Evolutionary conservation across 495 filamentous ascomycete species (phyloP).

Genomic region (Lasiosphaeria ovina): DNA sequence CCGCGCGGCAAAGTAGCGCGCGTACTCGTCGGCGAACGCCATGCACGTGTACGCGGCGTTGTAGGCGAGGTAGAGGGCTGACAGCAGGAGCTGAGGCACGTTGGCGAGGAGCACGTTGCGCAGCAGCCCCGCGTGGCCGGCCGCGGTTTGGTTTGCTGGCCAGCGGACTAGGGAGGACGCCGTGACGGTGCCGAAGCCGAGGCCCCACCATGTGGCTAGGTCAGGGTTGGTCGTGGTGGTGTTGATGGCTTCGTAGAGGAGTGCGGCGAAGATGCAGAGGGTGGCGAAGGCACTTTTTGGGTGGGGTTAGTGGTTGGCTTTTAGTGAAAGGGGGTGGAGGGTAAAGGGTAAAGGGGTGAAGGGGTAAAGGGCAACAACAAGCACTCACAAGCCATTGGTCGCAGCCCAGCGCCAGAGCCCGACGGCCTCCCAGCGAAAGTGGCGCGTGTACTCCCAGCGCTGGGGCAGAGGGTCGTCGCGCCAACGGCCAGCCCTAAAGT

Average conservation of each 20-base stretch:
- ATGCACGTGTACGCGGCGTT: conserved; percentile 40
- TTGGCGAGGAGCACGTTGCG: conserved; percentile 37
- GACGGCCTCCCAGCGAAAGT: not conserved
- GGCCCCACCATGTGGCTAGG: not conserved
- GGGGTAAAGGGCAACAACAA: not conserved
- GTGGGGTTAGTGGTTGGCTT: not conserved
- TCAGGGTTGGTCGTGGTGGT: not conserved
- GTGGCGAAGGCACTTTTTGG: not conserved
- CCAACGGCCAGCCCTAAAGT: not conserved
- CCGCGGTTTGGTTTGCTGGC: not conserved
- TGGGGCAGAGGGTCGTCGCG: not conserved
- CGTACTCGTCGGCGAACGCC: conserved; percentile 31
- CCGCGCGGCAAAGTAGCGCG: conserved; percentile 7
- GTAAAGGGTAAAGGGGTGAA: not conserved
- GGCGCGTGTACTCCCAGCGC: not conserved
- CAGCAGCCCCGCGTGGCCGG: not conserved
- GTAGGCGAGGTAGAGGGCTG: conserved; percentile 42
- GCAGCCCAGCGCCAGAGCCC: not conserved
- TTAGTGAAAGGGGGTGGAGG: not conserved
- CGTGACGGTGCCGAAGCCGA: not conserved
- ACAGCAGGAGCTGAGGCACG: conserved; percentile 42
- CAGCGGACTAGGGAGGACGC: not conserved
- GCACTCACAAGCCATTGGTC: not conserved
- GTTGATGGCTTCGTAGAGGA: conserved; percentile 1
- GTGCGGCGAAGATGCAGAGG: not conserved